phyloP scores from a whole-genome alignment of 139 green algal species.

The Closterium sp. region DNA sequence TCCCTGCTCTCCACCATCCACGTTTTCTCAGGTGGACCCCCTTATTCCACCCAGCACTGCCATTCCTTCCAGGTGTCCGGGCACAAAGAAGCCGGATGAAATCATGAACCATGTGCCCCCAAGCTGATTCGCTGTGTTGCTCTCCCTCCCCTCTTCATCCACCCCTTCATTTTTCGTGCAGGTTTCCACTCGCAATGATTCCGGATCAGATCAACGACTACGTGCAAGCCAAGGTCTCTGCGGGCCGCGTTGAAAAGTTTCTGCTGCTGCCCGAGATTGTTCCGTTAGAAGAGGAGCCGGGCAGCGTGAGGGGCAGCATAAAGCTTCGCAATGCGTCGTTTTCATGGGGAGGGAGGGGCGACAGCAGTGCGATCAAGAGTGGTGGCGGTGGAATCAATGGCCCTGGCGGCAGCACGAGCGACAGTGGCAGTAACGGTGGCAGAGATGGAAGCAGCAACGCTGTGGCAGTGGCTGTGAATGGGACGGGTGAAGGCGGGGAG shows the following conservation, averaged over 20 bases:
- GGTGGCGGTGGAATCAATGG: neutral
- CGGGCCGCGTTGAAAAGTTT: conserved; percentile 41
- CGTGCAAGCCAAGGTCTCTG: conserved; percentile 44
- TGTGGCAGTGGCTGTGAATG: neutral
- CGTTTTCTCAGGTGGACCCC: no score
- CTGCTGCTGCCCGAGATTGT: conserved; percentile 24
- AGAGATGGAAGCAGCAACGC: no score
- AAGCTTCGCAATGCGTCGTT: conserved; percentile 4
- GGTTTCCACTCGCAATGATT: conserved; percentile 86
- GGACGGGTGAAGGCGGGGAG: neutral
- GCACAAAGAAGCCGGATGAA: no score
- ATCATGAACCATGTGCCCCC: no score
- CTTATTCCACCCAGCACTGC: no score
- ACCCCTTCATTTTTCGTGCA: neutral
- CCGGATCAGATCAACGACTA: conserved; percentile 63
- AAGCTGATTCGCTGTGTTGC: no score
- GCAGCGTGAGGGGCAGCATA: conserved; percentile 4
- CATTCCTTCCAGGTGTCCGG: no score
- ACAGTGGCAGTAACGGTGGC: neutral
- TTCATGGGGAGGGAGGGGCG: neutral
- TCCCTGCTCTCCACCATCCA: no score
- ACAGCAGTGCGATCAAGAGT: neutral
- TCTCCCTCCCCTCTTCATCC: neutral
- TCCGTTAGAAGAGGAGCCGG: neutral
- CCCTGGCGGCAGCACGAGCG: neutral